phyloP scores from a whole-genome alignment of 2,329 filamentous ascomycete genomes.

The Metarhizium robertsii region DNA sequence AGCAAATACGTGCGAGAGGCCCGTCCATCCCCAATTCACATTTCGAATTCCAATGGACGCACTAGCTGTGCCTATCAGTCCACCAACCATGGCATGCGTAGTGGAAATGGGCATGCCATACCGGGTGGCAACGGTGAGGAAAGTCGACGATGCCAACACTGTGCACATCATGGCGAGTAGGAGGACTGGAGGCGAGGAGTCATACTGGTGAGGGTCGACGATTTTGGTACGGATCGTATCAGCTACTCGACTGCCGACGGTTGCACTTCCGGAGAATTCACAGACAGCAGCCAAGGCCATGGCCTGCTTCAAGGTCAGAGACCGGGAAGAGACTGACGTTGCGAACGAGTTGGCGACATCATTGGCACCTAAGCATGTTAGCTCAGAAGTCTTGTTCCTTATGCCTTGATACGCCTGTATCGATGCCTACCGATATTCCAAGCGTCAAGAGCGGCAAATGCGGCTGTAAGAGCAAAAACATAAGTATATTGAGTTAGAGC shows the following conservation, averaged over 20 bases:
- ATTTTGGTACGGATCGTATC: too few species aligned
- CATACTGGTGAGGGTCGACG: too few species aligned
- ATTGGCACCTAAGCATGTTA: slow-evolving; percentile 31
- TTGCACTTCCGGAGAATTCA: slow-evolving; percentile 34
- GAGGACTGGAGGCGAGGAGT: too few species aligned
- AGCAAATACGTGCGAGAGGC: slow-evolving; percentile 28
- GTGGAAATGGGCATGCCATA: too few species aligned
- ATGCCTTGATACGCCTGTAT: too few species aligned
- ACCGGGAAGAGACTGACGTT: slow-evolving; percentile 35
- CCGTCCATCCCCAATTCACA: slow-evolving; percentile 27
- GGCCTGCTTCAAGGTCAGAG: slow-evolving; percentile 35
- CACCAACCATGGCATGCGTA: too few species aligned
- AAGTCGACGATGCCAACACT: too few species aligned
- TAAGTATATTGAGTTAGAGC: slow-evolving; percentile 41
- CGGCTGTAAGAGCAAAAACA: slow-evolving; percentile 44
- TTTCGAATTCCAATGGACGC: slow-evolving; percentile 12
- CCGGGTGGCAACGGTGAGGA: too few species aligned
- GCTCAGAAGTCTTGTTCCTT: neutral
- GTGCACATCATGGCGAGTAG: too few species aligned
- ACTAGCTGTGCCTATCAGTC: too few species aligned
- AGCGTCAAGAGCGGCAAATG: slow-evolving; percentile 49
- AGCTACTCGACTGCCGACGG: slow-evolving; percentile 25
- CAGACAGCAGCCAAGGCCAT: slow-evolving; percentile 33
- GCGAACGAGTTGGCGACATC: slow-evolving; percentile 41
- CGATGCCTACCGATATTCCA: slow-evolving; percentile 44